Base-by-base conservation (phyloP, 768 basidiomycete species). In the Pleurotus tuber-regium region DNA sequence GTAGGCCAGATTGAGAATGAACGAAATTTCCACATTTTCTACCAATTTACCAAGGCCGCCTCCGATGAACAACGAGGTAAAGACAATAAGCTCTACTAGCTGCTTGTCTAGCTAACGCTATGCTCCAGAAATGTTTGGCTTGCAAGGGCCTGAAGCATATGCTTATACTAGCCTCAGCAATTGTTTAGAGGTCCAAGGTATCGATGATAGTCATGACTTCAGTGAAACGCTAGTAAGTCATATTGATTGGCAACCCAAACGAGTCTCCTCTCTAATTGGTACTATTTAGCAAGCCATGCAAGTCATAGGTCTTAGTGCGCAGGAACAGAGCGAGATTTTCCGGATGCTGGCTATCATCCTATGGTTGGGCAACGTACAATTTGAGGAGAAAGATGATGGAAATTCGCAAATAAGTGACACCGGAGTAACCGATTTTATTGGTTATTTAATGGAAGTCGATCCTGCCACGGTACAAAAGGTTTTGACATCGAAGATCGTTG, bases 21-120 rank as follows among this genome's bases (percentile, higher is more conserved):
- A 69, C 84, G 97, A 54, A 91, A 97, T 67, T 98, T 98, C 69
- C 97, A 99, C 63, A 95, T 99, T 54, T 98, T 99, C 76, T 99
- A 98, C 68, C 97, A 99, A 65, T 97, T 98, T 68, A 98, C 97
- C 23, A 99, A 98, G 65, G 93, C 86, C 4, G 96, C 97, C 3
- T 84, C 89, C 5, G 77, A 86, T 41, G 90, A 87, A 40, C 92
- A 98, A 67, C 83, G 92, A 67, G 93, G 94, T 91, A 61, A 52
- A 79, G 65, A 14, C 16, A 10, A 16, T 16, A 23, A 18, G 21
- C 43, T n/a, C 7, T 25, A 24, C 23, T 11, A 46, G 21, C 5
- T 46, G 42, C 39, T 35, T 51, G 23, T 54, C 53, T 66, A 30
- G 57, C 38, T 38, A 24, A 59, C 33, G 16, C 42, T 23, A 16